Base-by-base conservation (phyloP, 257 asterid species). In the Solanum rostratum region DNA sequence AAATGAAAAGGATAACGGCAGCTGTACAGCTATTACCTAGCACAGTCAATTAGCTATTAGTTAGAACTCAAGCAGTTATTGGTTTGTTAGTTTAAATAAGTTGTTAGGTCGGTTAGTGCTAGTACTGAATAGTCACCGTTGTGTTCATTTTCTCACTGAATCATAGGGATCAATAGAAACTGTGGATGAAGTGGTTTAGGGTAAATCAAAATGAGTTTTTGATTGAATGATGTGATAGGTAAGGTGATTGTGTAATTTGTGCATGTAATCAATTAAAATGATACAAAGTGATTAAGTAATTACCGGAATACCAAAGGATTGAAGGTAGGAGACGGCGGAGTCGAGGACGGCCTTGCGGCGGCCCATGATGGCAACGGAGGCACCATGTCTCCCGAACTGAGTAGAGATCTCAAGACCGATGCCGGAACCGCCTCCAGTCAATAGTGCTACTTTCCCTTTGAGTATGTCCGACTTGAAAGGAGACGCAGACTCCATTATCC, bases 361-460 rank as follows among this genome's bases (percentile, higher is more conserved):
- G 83, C 99, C 99, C 99, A 95, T 94, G 86, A 94, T 89, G 65
- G 95, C 95, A 84, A 95, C 68, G 88, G 98, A 90, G 80, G 98
- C 99, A 73, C 99, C 99, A 89, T 95, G 99, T 79, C 90, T 93
- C 27, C 99, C 98, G 41, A 95, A 93, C 52, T 95, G 94, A 68
- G 92, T 84, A 29, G 98, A 89, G 83, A 95, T 93, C 89, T 91
- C 99, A 41, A 90, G 91, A 6, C 99, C 98, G 82, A 95, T 94
- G 2, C 99, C 99, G 7, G 99, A 93, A 74, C 97, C 99, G 39
- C 98, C 99, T 29, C 99, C 99, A 16, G 99, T 95, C 85, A 94
- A 87, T 3, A 94, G 92, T 53, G 98, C 97, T 50, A 95, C 99
- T 89, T 93, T 88, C 86, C 97, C 97, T 82, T 84, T 88, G 29